Percentiles rank a stretch among this genome's conserved stretches.
These are phyloP conservation scores for Haplosporangium sp. DNA, from an alignment of 371 early-diverging fungal genomes.

Conservation along the genomic window DNA sequence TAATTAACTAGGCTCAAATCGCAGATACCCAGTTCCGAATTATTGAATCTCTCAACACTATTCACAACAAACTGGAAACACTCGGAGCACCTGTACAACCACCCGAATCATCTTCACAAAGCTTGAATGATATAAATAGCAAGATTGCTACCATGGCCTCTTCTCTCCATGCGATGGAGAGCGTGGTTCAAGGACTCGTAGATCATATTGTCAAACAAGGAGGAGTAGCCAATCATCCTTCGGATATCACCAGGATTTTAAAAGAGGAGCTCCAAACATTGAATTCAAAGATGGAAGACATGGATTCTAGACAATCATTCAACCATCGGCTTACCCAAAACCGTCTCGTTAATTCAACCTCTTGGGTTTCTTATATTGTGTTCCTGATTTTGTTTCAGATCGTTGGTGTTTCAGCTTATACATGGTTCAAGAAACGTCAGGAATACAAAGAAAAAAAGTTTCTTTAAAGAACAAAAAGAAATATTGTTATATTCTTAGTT, in stretches of 20 bases:
- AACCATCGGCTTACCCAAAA: conserved; percentile 46
- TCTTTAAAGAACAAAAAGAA: conserved; percentile 10
- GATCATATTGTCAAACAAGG: conserved; percentile 59
- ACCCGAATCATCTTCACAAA: conserved; percentile 34
- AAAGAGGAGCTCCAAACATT: conserved; percentile 42
- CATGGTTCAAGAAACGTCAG: conserved; percentile 47
- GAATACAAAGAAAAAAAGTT: conserved; percentile 52
- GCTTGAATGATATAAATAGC: conserved; percentile 37
- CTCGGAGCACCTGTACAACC: conserved; percentile 63
- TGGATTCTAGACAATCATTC: conserved; percentile 43
- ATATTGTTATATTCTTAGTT: too few relatives aligned
- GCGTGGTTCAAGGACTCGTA: conserved; percentile 74
- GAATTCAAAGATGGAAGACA: conserved; percentile 52
- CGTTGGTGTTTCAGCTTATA: conserved; percentile 31
- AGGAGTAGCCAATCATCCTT: conserved; percentile 1
- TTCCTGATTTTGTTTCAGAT: conserved; percentile 38
- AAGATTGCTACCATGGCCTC: conserved; percentile 66
- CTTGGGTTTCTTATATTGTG: conserved; percentile 43
- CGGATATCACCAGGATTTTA: conserved; percentile 39
- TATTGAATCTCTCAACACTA: conserved; percentile 71
- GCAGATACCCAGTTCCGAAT: conserved; percentile 77
- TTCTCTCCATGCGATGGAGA: conserved; percentile 87
- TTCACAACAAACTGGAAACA: conserved; percentile 68
- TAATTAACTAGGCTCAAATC: conserved; percentile 26
- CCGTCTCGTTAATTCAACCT: conserved; percentile 36